Base-by-base conservation (phyloP, 2,329 filamentous ascomycete species). In the Aureobasidium sp. region DNA sequence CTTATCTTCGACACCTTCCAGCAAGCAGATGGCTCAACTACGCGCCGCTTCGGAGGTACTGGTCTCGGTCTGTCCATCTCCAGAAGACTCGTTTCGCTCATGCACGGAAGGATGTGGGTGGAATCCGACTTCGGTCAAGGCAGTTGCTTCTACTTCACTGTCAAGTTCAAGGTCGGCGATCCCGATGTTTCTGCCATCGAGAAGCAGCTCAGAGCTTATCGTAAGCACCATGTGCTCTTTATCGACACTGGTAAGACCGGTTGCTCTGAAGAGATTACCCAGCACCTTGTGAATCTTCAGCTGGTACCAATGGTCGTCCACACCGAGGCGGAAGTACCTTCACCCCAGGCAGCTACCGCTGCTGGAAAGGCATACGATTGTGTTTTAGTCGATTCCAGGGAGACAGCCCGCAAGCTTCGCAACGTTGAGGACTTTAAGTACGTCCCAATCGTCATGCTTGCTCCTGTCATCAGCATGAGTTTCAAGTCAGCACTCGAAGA, bases 1-100 rank as follows among this genome's bases (percentile, higher is more conserved):
- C 81, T 97, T 66, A 97, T 99, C 72, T 97, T 99, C 76, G 94
- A 97, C 76, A 97, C 93, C 0, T 97, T 97, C 85, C 93, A 97
- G 75, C 94, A 97, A 78, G 94, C 94, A 25, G 94, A 97, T 73
- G 93, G 93, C 41, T 97, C 92, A 37, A 97, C 95, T 74, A 97
- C 93, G 1, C 85, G 92, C 68, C 94, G 95, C 73, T 97, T 97
- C 73, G 93, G 93, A 69, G 93, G 93, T 68, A 97, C 94, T 8
- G 93, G 93, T 67, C 83, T 97, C 9, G 93, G 93, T 67, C 78
- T 97, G 30, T 97, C 93, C 16, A 97, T 97, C 70, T 97, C 93
- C 32, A 95, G 96, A 78, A 85, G 92, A 67, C 82, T 97, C 34
- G 93, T 97, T 60, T 96, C 92, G 67, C 82, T 97, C 63, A 97